Evolutionary conservation across 306 rosid genomes (phyloP).

Genomic region (Cicer bijugum): DNA sequence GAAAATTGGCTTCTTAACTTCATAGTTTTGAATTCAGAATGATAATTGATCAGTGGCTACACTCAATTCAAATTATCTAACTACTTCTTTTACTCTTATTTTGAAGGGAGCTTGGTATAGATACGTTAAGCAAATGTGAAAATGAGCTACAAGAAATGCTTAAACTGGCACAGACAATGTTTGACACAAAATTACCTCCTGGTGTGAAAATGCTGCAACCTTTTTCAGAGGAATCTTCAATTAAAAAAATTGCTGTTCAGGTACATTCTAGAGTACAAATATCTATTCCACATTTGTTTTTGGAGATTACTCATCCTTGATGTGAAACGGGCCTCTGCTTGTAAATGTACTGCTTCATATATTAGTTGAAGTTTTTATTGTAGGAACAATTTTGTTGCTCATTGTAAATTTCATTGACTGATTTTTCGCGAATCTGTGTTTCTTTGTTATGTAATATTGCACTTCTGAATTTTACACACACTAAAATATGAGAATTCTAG

Average conservation of each 20-base stretch:
- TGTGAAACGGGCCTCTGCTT: conserved; percentile 5
- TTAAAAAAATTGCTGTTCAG: conserved; percentile 82
- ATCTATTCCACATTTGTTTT: conserved; percentile 28
- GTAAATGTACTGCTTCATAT: background rate
- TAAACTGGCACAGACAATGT: conserved; percentile 81
- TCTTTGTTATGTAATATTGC: no score
- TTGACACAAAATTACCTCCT: conserved; percentile 93
- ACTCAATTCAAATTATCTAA: conserved; percentile 30
- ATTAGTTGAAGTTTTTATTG: conserved; percentile 8
- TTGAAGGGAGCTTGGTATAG: conserved; percentile 87
- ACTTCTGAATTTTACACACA: no score
- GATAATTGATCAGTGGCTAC: conserved; percentile 10
- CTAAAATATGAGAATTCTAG: no score
- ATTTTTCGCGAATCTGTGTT: no score
- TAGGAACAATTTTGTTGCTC: background rate
- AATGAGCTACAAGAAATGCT: conserved; percentile 77
- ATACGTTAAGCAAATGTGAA: conserved; percentile 69
- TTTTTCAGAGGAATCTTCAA: conserved; percentile 88
- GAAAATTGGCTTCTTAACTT: conserved; percentile 9
- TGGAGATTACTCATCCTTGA: conserved; percentile 18
- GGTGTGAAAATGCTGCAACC: conserved; percentile 90
- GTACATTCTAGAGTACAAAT: conserved; percentile 46
- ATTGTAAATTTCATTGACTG: background rate
- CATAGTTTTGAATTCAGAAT: conserved; percentile 33
- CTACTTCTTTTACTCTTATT: conserved; percentile 31